A percentile compares a stretch with the other conserved stretches of the same genome.
Conservation (phyloP, 1,284 basidiomycete species). For the Moesziomyces aphidis region DNA sequence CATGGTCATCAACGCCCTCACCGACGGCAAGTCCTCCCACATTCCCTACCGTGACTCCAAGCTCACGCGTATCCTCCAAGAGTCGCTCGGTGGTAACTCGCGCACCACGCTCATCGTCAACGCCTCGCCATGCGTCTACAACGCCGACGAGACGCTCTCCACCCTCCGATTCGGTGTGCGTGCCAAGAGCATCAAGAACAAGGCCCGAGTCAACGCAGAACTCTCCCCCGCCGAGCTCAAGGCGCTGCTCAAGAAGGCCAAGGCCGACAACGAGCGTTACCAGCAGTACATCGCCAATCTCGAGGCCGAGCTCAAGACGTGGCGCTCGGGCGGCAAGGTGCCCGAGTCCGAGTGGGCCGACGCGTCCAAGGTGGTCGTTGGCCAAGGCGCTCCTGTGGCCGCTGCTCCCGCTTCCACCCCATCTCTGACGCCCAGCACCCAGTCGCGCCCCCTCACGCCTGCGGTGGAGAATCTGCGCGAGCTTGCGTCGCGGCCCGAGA, state of each 20-base stretch:
- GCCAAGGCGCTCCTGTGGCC: slow-evolving; percentile 51
- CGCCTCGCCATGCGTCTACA: slow-evolving; percentile 96
- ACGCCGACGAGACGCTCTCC: slow-evolving; percentile 95
- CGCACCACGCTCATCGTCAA: slow-evolving; percentile 99
- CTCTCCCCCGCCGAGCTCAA: slow-evolving; percentile 97
- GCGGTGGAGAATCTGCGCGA: slow-evolving; percentile 78
- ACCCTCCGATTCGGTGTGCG: slow-evolving; percentile 94
- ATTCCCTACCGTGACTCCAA: slow-evolving; percentile 99
- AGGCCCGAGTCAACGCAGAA: slow-evolving; percentile 97
- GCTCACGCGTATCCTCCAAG: slow-evolving; percentile 98
- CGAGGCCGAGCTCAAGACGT: slow-evolving; percentile 89
- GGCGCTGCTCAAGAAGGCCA: slow-evolving; percentile 87
- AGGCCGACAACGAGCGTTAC: slow-evolving; percentile 83
- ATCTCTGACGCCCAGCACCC: slow-evolving; percentile 22
- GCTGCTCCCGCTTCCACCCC: slow-evolving; percentile 61
- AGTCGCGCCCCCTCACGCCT: slow-evolving; percentile 77
- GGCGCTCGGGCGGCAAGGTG: slow-evolving; percentile 89
- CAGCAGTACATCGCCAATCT: slow-evolving; percentile 88
- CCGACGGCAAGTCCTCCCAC: slow-evolving; percentile 91
- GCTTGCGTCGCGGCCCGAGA: slow-evolving; percentile 71
- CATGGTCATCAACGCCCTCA: slow-evolving; percentile 99
- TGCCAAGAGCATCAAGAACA: slow-evolving; percentile 99
- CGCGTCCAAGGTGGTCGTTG: slow-evolving; percentile 73
- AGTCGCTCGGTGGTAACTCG: slow-evolving; percentile 98
- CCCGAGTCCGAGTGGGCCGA: slow-evolving; percentile 86